These are phyloP conservation scores for Diplocarpon mali DNA, from an alignment of 2,329 filamentous ascomycete species.

Conservation along the genomic window DNA sequence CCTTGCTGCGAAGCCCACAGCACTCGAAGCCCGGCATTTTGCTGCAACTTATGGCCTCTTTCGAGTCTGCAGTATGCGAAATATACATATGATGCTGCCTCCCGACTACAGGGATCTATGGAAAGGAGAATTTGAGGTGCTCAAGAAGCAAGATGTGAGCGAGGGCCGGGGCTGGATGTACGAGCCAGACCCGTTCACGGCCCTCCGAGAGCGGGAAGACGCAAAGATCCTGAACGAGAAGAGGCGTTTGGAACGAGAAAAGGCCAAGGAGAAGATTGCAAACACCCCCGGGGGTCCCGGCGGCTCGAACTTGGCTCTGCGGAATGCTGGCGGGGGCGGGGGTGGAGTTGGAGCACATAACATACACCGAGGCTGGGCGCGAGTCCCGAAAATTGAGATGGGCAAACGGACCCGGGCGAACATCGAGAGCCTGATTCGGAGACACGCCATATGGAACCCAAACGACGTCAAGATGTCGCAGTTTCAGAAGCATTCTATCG, in stretches of 20 bases:
- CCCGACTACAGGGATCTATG: constrained; percentile 82
- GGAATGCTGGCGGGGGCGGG: constrained; percentile 32
- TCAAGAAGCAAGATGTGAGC: constrained; percentile 73
- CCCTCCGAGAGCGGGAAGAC: constrained; percentile 68
- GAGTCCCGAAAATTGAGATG: constrained; percentile 86
- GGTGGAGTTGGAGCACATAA: constrained; percentile 25
- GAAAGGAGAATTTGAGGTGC: constrained; percentile 73
- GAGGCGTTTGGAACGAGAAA: constrained; percentile 62
- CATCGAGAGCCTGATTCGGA: constrained; percentile 69
- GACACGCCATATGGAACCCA: constrained; percentile 78
- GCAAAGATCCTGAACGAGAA: constrained; percentile 67
- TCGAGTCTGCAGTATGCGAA: constrained; percentile 88
- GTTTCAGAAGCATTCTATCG: constrained; percentile 44
- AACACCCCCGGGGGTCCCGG: constrained; percentile 49
- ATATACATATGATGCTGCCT: constrained; percentile 87
- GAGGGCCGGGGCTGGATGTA: constrained; percentile 84
- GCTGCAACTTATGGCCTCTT: constrained; percentile 87
- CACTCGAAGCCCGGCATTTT: constrained; percentile 86
- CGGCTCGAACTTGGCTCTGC: constrained; percentile 34
- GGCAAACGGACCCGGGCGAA: constrained; percentile 67
- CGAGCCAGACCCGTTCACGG: constrained; percentile 85
- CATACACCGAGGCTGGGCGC: constrained; percentile 63
- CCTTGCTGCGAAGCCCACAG: constrained; percentile 63
- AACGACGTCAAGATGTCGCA: constrained; percentile 56
- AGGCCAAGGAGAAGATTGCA: constrained; percentile 55